phyloP scores from a whole-genome alignment of 495 filamentous ascomycete species.

The Xylaria curta region DNA sequence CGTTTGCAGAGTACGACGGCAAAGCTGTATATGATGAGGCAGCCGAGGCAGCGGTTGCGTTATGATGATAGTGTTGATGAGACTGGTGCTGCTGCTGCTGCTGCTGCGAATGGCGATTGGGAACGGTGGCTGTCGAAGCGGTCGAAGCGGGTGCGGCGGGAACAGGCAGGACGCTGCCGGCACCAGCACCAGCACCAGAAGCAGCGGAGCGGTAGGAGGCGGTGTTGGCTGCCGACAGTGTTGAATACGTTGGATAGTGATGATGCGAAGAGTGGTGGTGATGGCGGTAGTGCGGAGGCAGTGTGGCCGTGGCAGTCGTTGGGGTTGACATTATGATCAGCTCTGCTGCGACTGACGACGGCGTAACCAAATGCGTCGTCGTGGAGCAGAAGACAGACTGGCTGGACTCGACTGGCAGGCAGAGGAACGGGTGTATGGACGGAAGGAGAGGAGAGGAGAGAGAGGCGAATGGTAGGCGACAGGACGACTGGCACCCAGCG shows the following conservation, averaged over 20 bases:
- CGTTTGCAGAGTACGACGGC: constrained; percentile 28
- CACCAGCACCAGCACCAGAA: constrained; percentile 34
- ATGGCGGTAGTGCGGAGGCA: constrained; percentile 61
- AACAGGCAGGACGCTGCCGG: constrained; percentile 52
- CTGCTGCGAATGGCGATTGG: constrained; percentile 47
- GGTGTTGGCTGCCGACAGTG: constrained; percentile 41
- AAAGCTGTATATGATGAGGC: constrained; percentile 43
- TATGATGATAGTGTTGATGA: constrained; percentile 14
- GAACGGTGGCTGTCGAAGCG: constrained; percentile 37
- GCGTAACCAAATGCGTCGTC: constrained; percentile 12
- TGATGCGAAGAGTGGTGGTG: constrained; percentile 72
- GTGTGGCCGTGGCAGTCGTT: constrained; percentile 78
- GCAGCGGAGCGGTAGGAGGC: constrained; percentile 57
- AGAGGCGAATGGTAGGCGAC: not conserved
- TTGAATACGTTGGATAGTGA: constrained; percentile 61
- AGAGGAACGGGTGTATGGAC: not conserved
- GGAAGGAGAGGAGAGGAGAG: constrained; percentile 4
- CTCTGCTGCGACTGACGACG: constrained; percentile 11
- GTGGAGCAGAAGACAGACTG: constrained; percentile 15
- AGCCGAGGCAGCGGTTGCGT: constrained; percentile 32
- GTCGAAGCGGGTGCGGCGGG: constrained; percentile 54
- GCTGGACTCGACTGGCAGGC: constrained; percentile 18
- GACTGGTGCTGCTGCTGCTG: constrained; percentile 36
- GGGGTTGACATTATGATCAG: constrained; percentile 76
- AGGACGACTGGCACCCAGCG: not conserved